Percentiles rank a stretch among this genome's conserved stretches.
Evolutionary conservation across 768 basidiomycete genomes (phyloP).

Genomic region (Leucocoprinus birnbaumii): DNA sequence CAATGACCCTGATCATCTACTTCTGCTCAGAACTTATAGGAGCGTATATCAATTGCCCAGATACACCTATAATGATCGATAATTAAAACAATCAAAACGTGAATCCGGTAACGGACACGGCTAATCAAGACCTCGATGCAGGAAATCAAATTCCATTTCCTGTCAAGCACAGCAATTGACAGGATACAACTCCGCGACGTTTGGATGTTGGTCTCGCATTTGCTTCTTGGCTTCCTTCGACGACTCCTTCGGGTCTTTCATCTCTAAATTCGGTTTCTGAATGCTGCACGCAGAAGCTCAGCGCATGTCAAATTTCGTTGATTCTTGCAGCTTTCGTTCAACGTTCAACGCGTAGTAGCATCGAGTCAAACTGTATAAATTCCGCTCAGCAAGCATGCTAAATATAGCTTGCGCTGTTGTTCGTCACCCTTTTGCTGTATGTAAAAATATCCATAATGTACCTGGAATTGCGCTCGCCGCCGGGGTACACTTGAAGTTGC

Average conservation of each 20-base stretch:
- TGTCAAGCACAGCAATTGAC: conserved; percentile 1
- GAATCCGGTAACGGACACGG: not conserved
- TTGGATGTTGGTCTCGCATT: not conserved
- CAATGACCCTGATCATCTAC: no score
- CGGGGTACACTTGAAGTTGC: not conserved
- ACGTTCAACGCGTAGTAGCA: no score
- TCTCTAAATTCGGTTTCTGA: no score
- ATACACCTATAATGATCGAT: not conserved
- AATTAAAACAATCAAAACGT: not conserved
- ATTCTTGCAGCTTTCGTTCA: no score
- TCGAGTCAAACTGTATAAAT: no score
- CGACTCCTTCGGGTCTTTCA: not conserved
- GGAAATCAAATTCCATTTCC: not conserved
- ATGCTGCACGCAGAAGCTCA: no score
- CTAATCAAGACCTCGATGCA: not conserved
- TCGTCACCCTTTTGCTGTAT: no score
- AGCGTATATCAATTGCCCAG: no score
- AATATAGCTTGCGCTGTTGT: no score
- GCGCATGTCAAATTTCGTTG: no score
- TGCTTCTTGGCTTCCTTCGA: not conserved
- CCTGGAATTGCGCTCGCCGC: not conserved
- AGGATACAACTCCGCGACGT: not conserved
- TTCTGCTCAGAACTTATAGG: not conserved
- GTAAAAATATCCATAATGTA: not conserved
- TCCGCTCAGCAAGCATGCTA: no score